These are phyloP conservation scores for Wickerhamiella kurtzmanii DNA, from an alignment of 805 yeast genomes.

Conservation along the genomic window DNA sequence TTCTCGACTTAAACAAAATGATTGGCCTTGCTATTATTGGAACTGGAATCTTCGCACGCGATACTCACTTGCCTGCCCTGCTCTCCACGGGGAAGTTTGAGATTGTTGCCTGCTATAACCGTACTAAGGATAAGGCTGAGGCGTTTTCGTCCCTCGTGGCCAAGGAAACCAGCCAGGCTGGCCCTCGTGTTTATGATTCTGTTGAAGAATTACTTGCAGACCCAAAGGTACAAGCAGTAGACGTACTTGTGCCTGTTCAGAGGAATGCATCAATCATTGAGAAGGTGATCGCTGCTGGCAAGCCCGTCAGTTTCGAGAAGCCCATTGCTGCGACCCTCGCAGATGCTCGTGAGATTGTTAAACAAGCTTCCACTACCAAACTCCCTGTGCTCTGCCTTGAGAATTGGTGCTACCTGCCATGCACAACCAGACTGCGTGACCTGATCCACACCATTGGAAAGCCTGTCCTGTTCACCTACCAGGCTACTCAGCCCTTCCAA, in stretches of 20 bases:
- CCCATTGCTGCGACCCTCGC: slow-evolving; percentile 79
- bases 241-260: slow-evolving; percentile 83
- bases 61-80: slow-evolving; percentile 64
- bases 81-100: slow-evolving; percentile 36
- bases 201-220: slow-evolving; percentile 56
- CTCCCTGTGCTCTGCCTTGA: slow-evolving; percentile 69
- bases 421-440: slow-evolving; percentile 41
- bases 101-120: slow-evolving; percentile 63
- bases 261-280: slow-evolving; percentile 55
- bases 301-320: slow-evolving; percentile 75
- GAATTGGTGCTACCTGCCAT: slow-evolving; percentile 66
- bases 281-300: slow-evolving; percentile 56
- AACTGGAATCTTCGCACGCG: slow-evolving; percentile 60
- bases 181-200: slow-evolving; percentile 40
- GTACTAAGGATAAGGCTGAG: slow-evolving; percentile 75
- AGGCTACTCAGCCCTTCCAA: slow-evolving; percentile 39
- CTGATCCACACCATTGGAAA: slow-evolving; percentile 62
- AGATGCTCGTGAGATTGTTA: slow-evolving; percentile 71
- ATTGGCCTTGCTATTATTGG: slow-evolving; percentile 17
- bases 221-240: slow-evolving; percentile 59
- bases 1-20: too few relatives aligned
- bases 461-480: slow-evolving; percentile 26
- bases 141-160: slow-evolving; percentile 40
- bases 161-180: slow-evolving; percentile 30
- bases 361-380: slow-evolving; percentile 44